phyloP scores from a whole-genome alignment of 345 rosid genomes.

The Gynandropsis gynandra region DNA sequence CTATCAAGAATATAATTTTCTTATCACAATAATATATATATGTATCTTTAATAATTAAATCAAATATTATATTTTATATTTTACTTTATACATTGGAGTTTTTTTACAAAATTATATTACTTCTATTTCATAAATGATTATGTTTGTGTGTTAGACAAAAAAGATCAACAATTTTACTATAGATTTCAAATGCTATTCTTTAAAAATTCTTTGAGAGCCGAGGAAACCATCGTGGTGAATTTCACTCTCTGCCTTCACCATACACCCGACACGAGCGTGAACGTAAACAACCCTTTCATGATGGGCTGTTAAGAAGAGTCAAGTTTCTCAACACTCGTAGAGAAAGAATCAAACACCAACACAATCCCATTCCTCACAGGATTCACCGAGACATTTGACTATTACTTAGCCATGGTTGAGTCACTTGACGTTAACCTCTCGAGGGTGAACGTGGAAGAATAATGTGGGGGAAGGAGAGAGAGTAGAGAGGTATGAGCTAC shows the following conservation, averaged over 20 bases:
- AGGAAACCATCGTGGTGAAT: constrained; percentile 61
- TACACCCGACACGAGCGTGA: constrained; percentile 68
- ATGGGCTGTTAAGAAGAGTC: constrained; percentile 54
- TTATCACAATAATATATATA: too few relatives aligned
- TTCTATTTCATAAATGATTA: too few relatives aligned
- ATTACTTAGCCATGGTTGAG: constrained; percentile 64
- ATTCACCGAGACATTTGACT: constrained; percentile 54
- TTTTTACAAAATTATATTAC: too few relatives aligned
- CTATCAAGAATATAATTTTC: too few relatives aligned
- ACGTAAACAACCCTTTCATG: constrained; percentile 61
- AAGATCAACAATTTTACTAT: too few relatives aligned
- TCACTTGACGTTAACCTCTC: constrained; percentile 51
- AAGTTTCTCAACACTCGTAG: constrained; percentile 61
- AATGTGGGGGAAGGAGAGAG: constrained; percentile 29
- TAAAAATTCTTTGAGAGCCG: too few relatives aligned
- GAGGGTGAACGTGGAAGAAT: constrained; percentile 41
- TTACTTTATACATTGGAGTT: too few relatives aligned
- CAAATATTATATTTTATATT: too few relatives aligned
- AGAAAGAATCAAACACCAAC: constrained; percentile 83
- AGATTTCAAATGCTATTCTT: too few relatives aligned
- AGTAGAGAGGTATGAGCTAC: too few relatives aligned
- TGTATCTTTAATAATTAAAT: too few relatives aligned
- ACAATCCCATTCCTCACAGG: constrained; percentile 57
- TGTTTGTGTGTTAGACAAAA: too few relatives aligned
- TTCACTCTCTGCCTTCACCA: constrained; percentile 68